phyloP scores from a whole-genome alignment of 2,329 filamentous ascomycete species.

The Monosporascus sp. region DNA sequence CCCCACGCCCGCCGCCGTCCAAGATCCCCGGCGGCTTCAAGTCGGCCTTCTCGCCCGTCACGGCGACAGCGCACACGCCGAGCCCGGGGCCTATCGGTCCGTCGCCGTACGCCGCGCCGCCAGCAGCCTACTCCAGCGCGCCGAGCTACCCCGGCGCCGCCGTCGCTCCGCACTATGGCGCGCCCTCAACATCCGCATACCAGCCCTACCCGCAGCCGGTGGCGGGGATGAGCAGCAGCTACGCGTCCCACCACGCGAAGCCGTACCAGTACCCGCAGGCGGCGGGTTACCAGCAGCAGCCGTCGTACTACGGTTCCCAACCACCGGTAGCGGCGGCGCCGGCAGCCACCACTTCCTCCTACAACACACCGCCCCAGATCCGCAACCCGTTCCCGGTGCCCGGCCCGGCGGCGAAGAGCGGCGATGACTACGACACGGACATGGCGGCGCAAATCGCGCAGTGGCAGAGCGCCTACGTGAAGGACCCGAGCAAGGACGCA shows the following conservation, averaged over 20 bases:
- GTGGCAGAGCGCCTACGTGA: slow-evolving; percentile 86
- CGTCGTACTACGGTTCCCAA: slow-evolving; percentile 25
- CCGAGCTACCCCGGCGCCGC: slow-evolving; percentile 32
- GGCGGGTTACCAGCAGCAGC: slow-evolving; percentile 24
- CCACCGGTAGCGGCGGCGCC: slow-evolving; percentile 21
- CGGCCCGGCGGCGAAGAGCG: slow-evolving; percentile 32
- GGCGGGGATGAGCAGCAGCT: slow-evolving; percentile 13
- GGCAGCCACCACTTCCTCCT: slow-evolving; percentile 33
- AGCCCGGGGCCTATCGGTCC: slow-evolving; percentile 22
- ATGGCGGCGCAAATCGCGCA: slow-evolving; percentile 88
- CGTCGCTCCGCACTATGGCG: slow-evolving; percentile 39
- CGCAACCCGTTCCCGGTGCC: slow-evolving; percentile 75
- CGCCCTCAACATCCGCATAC: slow-evolving; percentile 27
- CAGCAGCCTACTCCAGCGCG: slow-evolving; percentile 30
- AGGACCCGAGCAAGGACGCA: slow-evolving; percentile 45
- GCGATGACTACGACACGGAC: slow-evolving; percentile 62
- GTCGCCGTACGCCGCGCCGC: slow-evolving; percentile 29
- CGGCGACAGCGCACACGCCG: slow-evolving; percentile 23
- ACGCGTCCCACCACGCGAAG: slow-evolving; percentile 13
- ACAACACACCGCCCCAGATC: slow-evolving; percentile 60
- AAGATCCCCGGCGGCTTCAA: slow-evolving; percentile 37
- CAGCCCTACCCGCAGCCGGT: slow-evolving; percentile 28
- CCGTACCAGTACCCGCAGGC: slow-evolving; percentile 26
- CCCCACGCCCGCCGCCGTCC: slow-evolving; percentile 68
- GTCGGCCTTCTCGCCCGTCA: slow-evolving; percentile 44